Evolutionary conservation across 2,329 filamentous ascomycete genomes (phyloP), one percentile per base, ranked within the genome.

Genomic region (Diaporthe batatas): DNA sequence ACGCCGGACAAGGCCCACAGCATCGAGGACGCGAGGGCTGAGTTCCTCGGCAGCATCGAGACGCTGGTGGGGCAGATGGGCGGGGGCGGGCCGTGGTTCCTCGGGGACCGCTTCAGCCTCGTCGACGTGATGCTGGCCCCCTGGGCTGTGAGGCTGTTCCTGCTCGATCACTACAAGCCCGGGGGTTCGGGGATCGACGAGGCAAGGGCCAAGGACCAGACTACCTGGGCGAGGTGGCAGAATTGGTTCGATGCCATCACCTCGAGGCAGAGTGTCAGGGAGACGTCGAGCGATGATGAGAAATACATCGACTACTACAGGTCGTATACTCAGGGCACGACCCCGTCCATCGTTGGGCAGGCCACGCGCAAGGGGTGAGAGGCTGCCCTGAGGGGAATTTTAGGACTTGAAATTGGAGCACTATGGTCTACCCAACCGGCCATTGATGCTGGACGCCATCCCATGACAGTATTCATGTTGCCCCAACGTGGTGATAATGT

Each of bases 151-250:
- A 85, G 93, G 18, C 79, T 94, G 25, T 95, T 92, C 84, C 83
- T 94, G 7, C 91, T 95, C 76, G 92, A 95, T 76, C 87, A 94
- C 75, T 95, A 92, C 79, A 95, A 95, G 78, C 78, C 82, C 0
- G 88, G 87, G 0, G 88, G 89, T 0, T 75, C 85, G 2, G 86
- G 85, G 0, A 82, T 90, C 32, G 85, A 86, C 2, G 65, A 75
- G 11, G 68, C 62, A 1, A 77, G 21, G 76, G 72, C 87, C 89
- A 83, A 86, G 10, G 88, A 92, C 49, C 89, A 90, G 68, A 80
- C 80, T 47, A 79, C 87, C 2, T 95, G 92, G 93, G 81, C 77
- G 54, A 84, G 92, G 62, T 95, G 92, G 90, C 84, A 86, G 77
- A 84, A 79, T 68, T 96, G 92, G 92, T 81, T 87, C 39, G 84